These are phyloP conservation scores for Triticum urartu DNA, from an alignment of 176 grass and related monocot species.

Conservation along the genomic window DNA sequence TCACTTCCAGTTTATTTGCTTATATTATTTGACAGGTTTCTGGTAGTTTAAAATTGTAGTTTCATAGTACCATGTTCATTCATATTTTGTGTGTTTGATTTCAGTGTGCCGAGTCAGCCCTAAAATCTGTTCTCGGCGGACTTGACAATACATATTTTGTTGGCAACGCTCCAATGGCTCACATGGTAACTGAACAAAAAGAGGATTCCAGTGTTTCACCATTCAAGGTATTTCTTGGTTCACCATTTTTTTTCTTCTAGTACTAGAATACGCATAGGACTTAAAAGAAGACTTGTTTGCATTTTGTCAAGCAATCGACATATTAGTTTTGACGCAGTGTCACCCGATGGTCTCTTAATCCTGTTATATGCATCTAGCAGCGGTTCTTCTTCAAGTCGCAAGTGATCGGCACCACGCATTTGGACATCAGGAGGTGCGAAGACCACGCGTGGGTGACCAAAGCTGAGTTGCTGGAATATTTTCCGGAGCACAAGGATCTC, in stretches of 20 bases:
- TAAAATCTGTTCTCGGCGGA: slow-evolving; percentile 75
- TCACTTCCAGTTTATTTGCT: slow-evolving; percentile 13
- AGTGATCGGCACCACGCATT: slow-evolving; percentile 61
- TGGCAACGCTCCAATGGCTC: slow-evolving; percentile 96
- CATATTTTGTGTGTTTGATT: slow-evolving; percentile 22
- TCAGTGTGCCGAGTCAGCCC: slow-evolving; percentile 90
- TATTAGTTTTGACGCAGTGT: background rate
- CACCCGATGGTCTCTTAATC: background rate
- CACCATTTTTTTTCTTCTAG: too few relatives aligned
- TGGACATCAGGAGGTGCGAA: slow-evolving; percentile 62
- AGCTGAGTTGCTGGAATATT: slow-evolving; percentile 77
- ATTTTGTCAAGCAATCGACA: background rate
- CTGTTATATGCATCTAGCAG: slow-evolving; percentile 36
- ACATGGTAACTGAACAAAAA: slow-evolving; percentile 63
- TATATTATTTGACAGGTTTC: background rate
- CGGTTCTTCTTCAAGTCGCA: slow-evolving; percentile 98
- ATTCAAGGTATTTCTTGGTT: slow-evolving; percentile 60
- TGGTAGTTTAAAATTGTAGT: background rate
- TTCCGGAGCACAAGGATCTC: slow-evolving; percentile 64
- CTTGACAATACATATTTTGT: slow-evolving; percentile 91
- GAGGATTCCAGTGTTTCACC: slow-evolving; percentile 38
- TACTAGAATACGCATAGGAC: too few relatives aligned
- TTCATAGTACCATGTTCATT: background rate
- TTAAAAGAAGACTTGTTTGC: background rate
- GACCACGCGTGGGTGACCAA: slow-evolving; percentile 94